phyloP scores from a whole-genome alignment of 345 rosid species.

The Populus pruinosa region DNA sequence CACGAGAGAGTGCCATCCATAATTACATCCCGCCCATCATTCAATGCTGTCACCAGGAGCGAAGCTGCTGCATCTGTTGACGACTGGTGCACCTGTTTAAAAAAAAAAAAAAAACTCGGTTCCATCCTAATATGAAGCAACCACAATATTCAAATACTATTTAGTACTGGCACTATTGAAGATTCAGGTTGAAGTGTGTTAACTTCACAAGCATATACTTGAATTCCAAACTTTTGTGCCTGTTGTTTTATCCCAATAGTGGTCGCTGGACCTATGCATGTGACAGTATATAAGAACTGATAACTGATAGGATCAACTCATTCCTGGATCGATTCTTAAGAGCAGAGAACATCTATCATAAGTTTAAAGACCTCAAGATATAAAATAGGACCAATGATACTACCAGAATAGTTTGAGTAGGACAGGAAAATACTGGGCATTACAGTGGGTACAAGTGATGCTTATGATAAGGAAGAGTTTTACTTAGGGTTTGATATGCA shows the following conservation, averaged over 20 bases:
- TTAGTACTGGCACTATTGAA: background rate
- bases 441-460: too few relatives aligned
- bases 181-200: background rate
- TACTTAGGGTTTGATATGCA: too few relatives aligned
- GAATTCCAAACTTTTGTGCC: background rate
- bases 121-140: background rate
- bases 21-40: slow-evolving; percentile 93
- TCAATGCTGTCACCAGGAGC: slow-evolving; percentile 77
- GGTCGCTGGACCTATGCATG: background rate
- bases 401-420: background rate
- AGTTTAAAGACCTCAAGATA: background rate
- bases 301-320: background rate
- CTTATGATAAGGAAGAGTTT: too few relatives aligned
- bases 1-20: slow-evolving; percentile 95
- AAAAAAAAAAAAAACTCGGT: background rate
- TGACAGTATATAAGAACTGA: background rate
- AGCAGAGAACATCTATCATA: background rate
- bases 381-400: background rate
- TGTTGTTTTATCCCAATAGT: background rate
- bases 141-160: background rate
- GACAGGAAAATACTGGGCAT: background rate
- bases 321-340: background rate
- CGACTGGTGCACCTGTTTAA: slow-evolving; percentile 73
- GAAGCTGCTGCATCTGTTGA: slow-evolving; percentile 92
- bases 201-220: background rate